Evolutionary conservation across 345 rosid genomes (phyloP).

Genomic region (Syzygium jambos): DNA sequence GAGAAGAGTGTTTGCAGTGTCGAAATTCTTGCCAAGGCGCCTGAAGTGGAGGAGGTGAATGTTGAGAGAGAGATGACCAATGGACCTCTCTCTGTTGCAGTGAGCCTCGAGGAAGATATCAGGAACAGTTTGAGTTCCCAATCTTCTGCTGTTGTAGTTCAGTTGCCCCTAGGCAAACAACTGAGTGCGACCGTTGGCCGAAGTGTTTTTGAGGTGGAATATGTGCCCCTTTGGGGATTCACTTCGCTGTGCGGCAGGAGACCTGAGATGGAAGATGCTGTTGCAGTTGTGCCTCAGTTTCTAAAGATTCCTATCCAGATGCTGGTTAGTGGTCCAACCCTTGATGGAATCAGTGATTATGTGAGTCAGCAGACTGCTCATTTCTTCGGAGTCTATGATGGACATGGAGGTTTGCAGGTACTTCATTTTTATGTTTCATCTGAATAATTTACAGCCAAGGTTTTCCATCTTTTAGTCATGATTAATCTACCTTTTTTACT

Average conservation of each 20-base stretch:
- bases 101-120: constrained; percentile 31
- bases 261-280: constrained; percentile 98
- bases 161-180: constrained; percentile 30
- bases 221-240: constrained; percentile 85
- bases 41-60: constrained; percentile 18
- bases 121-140: constrained; percentile 22
- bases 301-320: constrained; percentile 64
- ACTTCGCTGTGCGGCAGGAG: constrained; percentile 80
- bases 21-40: constrained; percentile 28
- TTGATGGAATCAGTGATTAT: constrained; percentile 45
- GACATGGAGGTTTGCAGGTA: constrained; percentile 97
- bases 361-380: constrained; percentile 63
- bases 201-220: constrained; percentile 84
- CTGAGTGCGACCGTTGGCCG: constrained; percentile 23
- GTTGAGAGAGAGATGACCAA: constrained; percentile 9
- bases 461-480: not conserved
- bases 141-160: constrained; percentile 29
- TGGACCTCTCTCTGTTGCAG: constrained; percentile 26
- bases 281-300: constrained; percentile 55
- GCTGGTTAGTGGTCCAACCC: constrained; percentile 46
- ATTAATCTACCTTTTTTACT: not conserved
- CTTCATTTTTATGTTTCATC: not conserved
- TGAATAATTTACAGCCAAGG: not conserved
- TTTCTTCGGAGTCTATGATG: constrained; percentile 94
- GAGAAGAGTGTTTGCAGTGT: constrained; percentile 28